phyloP scores from a whole-genome alignment of 2,329 filamentous ascomycete species.

The Fusarium papillatum region DNA sequence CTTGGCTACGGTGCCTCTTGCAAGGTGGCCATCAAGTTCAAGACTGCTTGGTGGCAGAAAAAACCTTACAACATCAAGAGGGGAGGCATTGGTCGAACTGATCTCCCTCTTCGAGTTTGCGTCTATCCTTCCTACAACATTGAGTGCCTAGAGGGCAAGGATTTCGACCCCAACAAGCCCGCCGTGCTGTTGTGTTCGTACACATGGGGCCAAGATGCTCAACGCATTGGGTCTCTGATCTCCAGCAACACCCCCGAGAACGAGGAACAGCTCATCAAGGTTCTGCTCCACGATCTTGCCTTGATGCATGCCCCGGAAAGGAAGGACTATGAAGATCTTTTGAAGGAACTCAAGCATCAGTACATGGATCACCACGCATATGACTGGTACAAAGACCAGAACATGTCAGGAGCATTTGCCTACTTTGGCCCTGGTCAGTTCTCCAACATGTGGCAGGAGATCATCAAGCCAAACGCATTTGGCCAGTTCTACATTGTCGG shows the following conservation, averaged over 20 bases:
- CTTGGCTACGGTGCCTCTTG: slow-evolving; percentile 46
- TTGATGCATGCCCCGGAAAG: slow-evolving; percentile 20
- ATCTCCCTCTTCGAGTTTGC: slow-evolving; percentile 47
- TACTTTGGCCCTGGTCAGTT: slow-evolving; percentile 37
- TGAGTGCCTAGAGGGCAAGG: neutral
- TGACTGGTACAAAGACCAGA: slow-evolving; percentile 38
- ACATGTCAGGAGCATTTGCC: slow-evolving; percentile 40
- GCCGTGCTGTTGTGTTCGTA: slow-evolving; percentile 37
- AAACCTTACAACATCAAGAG: slow-evolving; percentile 1
- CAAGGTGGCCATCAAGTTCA: slow-evolving; percentile 52
- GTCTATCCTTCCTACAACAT: slow-evolving; percentile 51
- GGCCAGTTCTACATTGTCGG: slow-evolving; percentile 37
- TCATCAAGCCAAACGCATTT: slow-evolving; percentile 39
- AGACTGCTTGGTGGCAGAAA: slow-evolving; percentile 44
- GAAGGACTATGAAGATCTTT: slow-evolving; percentile 3
- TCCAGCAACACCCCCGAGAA: slow-evolving; percentile 19
- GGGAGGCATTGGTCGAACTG: slow-evolving; percentile 34
- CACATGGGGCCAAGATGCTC: slow-evolving; percentile 38
- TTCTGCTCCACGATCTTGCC: slow-evolving; percentile 31
- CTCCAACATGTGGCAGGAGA: slow-evolving; percentile 40
- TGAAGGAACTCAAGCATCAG: slow-evolving; percentile 1
- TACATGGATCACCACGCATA: slow-evolving; percentile 32
- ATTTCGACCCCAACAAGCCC: slow-evolving; percentile 13
- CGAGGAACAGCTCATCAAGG: slow-evolving; percentile 20
- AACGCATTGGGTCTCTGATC: slow-evolving; percentile 29